phyloP scores from a whole-genome alignment of 2,329 filamentous ascomycete species.

The Apiospora malaysiana region DNA sequence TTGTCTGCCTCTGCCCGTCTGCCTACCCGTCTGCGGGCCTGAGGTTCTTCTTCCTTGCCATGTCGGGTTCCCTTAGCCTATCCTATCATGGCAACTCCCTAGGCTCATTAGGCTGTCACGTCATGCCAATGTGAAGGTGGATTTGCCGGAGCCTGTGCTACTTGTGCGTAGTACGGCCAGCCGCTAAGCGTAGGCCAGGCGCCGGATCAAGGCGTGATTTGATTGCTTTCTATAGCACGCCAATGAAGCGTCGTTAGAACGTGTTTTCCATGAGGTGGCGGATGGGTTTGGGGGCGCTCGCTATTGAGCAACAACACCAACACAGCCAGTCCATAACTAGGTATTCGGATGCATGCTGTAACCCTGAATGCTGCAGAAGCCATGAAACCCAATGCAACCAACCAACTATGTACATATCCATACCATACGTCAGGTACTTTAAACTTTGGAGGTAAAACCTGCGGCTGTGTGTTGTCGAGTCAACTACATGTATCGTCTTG shows the following conservation, averaged over 20 bases:
- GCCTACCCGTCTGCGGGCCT: neutral
- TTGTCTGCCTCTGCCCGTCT: neutral
- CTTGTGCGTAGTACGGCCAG: neutral
- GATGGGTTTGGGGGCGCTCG: neutral
- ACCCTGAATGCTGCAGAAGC: neutral
- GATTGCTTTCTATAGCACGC: slow-evolving; percentile 2
- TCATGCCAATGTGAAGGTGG: neutral
- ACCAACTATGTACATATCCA: neutral
- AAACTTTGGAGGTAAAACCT: neutral
- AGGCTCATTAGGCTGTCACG: neutral
- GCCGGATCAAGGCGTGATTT: neutral
- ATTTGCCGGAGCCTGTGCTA: slow-evolving; percentile 4
- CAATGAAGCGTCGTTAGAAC: slow-evolving; percentile 10
- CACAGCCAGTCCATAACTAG: neutral
- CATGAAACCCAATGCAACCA: neutral
- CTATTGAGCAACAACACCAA: neutral
- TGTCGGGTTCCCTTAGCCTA: neutral
- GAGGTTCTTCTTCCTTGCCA: neutral
- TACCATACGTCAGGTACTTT: neutral
- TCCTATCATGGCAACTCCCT: neutral
- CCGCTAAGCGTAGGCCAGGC: neutral
- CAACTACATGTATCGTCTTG: neutral
- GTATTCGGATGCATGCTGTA: slow-evolving; percentile 1
- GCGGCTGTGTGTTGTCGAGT: neutral
- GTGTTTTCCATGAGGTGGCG: neutral